Evolutionary conservation across 2,329 filamentous ascomycete genomes (phyloP).

Genomic region (Acephala macrosclerotiorum): DNA sequence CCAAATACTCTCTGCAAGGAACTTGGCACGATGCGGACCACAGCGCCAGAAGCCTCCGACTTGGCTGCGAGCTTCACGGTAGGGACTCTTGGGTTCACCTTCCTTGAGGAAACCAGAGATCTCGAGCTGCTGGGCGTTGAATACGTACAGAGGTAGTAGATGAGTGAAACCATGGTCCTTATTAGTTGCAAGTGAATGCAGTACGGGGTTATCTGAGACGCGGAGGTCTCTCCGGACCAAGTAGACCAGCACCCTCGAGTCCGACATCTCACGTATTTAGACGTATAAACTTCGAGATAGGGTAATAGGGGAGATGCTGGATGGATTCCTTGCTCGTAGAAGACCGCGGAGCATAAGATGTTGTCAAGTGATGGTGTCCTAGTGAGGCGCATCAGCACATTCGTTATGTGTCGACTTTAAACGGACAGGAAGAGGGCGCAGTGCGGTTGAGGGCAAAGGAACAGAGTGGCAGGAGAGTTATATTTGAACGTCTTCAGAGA

Average conservation of each 20-base stretch:
- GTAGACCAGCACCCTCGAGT: slow-evolving; percentile 69
- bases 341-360: neutral
- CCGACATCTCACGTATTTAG: slow-evolving; percentile 38
- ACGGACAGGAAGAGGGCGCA: neutral
- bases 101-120: slow-evolving; percentile 74
- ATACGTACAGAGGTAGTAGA: slow-evolving; percentile 74
- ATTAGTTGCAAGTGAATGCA: slow-evolving; percentile 62
- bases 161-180: slow-evolving; percentile 67
- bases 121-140: slow-evolving; percentile 75
- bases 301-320: neutral
- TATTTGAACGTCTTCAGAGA: neutral
- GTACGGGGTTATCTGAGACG: slow-evolving; percentile 76
- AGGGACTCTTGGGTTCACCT: slow-evolving; percentile 61
- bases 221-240: slow-evolving; percentile 77
- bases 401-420: neutral
- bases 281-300: neutral
- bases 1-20: slow-evolving; percentile 76
- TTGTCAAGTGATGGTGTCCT: neutral
- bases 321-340: neutral
- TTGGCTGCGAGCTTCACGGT: slow-evolving; percentile 71
- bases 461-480: neutral
- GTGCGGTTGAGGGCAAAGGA: neutral
- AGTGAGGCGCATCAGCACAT: neutral
- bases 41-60: slow-evolving; percentile 76
- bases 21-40: slow-evolving; percentile 74